A percentile compares a stretch with the other conserved stretches of the same genome.
Evolutionary conservation across 345 rosid species (phyloP).

Genomic region (Salix udensis): DNA sequence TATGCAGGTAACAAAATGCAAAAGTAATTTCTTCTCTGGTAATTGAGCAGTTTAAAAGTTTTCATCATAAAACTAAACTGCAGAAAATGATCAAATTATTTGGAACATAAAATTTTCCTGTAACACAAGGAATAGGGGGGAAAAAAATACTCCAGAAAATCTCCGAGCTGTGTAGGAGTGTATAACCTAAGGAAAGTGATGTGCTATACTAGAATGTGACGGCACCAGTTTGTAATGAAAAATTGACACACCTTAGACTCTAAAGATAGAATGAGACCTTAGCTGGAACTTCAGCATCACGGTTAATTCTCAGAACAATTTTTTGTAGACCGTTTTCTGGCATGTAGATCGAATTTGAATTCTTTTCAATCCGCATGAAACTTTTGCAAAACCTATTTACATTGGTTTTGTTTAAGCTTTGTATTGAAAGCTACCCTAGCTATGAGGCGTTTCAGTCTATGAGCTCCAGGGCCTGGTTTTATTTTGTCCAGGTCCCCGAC

Average conservation of each 20-base stretch:
- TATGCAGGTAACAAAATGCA: fast-evolving
- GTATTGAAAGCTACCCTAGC: conserved; percentile 46
- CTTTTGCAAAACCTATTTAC: conserved; percentile 48
- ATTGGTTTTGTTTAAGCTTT: conserved; percentile 49
- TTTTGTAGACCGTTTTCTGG: neutral
- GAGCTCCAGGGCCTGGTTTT: conserved; percentile 72
- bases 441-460: conserved; percentile 57
- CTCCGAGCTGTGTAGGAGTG: neutral
- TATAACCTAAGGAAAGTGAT: neutral
- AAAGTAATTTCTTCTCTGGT: neutral
- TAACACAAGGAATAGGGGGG: neutral
- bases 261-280: neutral
- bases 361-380: neutral
- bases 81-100: neutral
- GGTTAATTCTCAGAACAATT: neutral
- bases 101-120: neutral
- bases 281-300: neutral
- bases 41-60: neutral
- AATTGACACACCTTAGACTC: conserved; percentile 5
- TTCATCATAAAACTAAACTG: neutral
- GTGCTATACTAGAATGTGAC: neutral
- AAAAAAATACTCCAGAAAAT: neutral
- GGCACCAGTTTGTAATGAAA: neutral
- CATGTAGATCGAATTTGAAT: neutral
- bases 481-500: conserved; percentile 62